Percentiles rank a stretch among this genome's conserved stretches.
Evolutionary conservation across 2,329 filamentous ascomycete genomes (phyloP).

Genomic region (Tolypocladium ophioglossoides): DNA sequence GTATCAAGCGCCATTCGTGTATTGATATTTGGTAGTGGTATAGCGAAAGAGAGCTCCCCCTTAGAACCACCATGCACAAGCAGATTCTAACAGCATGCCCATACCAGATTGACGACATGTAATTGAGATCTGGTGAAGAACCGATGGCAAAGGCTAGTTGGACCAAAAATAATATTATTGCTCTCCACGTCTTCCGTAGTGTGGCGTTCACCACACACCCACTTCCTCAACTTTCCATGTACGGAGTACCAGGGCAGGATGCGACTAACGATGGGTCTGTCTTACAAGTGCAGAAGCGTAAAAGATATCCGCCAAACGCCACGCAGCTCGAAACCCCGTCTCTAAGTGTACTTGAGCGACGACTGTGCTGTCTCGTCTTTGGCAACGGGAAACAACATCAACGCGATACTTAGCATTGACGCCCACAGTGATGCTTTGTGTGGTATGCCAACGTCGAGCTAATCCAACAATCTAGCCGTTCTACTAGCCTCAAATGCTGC

Average conservation of each 20-base stretch:
- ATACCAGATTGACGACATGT: not conserved
- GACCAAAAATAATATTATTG: too few relatives aligned
- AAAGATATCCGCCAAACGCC: not conserved
- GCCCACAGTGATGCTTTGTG: too few relatives aligned
- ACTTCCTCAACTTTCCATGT: not conserved
- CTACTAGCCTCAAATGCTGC: not conserved
- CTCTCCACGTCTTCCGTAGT: too few relatives aligned
- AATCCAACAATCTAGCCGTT: not conserved
- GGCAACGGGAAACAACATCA: not conserved
- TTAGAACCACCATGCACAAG: too few relatives aligned
- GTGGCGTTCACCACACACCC: not conserved
- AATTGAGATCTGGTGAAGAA: not conserved
- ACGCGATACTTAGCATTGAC: not conserved
- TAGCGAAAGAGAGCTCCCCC: too few relatives aligned
- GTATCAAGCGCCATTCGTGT: not conserved
- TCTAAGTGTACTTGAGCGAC: not conserved
- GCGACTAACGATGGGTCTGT: not conserved
- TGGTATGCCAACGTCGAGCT: not conserved
- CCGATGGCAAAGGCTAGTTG: not conserved
- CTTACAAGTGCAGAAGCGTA: not conserved
- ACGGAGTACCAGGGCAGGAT: not conserved
- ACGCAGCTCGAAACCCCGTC: not conserved
- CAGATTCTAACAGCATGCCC: not conserved
- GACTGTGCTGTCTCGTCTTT: not conserved
- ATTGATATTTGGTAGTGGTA: not conserved